phyloP scores from a whole-genome alignment of 2,329 filamentous ascomycete species.

The Penicillium sp. region DNA sequence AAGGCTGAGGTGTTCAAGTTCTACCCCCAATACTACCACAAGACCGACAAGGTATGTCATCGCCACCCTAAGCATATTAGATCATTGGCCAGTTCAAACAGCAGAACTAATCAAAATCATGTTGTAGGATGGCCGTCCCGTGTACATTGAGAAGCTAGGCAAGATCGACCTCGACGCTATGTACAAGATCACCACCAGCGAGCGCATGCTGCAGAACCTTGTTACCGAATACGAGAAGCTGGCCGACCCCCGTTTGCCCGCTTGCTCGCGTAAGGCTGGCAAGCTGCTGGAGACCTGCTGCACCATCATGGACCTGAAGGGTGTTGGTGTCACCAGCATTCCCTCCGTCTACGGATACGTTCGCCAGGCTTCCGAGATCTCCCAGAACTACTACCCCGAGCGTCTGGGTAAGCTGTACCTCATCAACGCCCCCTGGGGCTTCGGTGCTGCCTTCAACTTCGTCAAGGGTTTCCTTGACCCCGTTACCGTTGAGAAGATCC shows the following conservation, averaged over 20 bases:
- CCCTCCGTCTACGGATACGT: conserved; percentile 87
- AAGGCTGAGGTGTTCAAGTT: conserved; percentile 80
- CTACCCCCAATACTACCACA: conserved; percentile 99
- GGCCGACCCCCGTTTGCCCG: conserved; percentile 86
- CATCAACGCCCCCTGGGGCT: conserved; percentile 98
- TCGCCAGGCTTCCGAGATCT: conserved; percentile 79
- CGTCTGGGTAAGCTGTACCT: conserved; percentile 93
- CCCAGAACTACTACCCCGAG: conserved; percentile 99
- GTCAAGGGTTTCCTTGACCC: conserved; percentile 96
- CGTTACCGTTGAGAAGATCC: conserved; percentile 94
- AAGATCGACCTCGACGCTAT: conserved; percentile 87
- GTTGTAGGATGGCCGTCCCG: conserved; percentile 84
- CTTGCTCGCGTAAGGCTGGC: conserved; percentile 88
- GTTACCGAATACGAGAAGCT: conserved; percentile 98
- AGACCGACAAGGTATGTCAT: conserved; percentile 56
- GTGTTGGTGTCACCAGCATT: conserved; percentile 79
- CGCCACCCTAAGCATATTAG: neutral
- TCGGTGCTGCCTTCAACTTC: conserved; percentile 78
- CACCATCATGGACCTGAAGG: conserved; percentile 97
- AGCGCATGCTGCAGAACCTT: conserved; percentile 95
- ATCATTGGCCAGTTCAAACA: neutral
- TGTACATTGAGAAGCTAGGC: conserved; percentile 96
- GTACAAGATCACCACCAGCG: conserved; percentile 87
- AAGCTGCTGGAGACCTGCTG: conserved; percentile 95
- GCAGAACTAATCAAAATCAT: neutral